Conservation (phyloP, 768 basidiomycete genomes). For the Hirschioporus abietinus region DNA sequence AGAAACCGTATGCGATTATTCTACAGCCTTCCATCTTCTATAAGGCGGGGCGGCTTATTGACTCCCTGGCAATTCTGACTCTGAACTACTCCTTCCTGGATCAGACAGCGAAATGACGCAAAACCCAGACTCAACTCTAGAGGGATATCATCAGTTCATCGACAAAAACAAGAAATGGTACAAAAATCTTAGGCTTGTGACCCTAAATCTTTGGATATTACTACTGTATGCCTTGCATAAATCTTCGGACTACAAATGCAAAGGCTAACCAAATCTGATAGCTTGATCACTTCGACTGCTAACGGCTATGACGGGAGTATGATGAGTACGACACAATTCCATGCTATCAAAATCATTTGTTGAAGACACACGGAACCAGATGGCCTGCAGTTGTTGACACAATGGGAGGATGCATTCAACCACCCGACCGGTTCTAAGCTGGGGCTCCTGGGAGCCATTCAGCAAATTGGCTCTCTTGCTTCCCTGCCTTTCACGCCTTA, state of each 20-base stretch:
- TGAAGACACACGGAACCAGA: slow-evolving; percentile 7
- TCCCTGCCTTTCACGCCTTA: slow-evolving; percentile 26
- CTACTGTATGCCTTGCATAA: slow-evolving; percentile 12
- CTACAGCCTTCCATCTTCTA: neutral
- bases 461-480: slow-evolving; percentile 25
- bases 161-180: slow-evolving; percentile 15
- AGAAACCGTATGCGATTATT: neutral
- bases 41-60: neutral
- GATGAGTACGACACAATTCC: slow-evolving; percentile 12
- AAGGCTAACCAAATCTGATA: neutral
- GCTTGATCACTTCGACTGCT: slow-evolving; percentile 26
- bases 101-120: neutral
- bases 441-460: slow-evolving; percentile 66
- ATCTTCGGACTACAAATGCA: neutral
- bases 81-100: neutral
- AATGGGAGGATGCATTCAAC: slow-evolving; percentile 24
- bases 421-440: slow-evolving; percentile 30
- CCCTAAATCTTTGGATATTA: slow-evolving; percentile 20
- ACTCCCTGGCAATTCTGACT: neutral
- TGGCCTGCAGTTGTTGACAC: slow-evolving; percentile 24
- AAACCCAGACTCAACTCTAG: neutral
- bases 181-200: slow-evolving; percentile 16
- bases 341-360: slow-evolving; percentile 1
- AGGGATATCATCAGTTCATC: slow-evolving; percentile 12
- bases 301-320: slow-evolving; percentile 32